A percentile compares a stretch with the other conserved stretches of the same genome.
These are phyloP conservation scores for Fusarium subglutinans DNA, from an alignment of 2,329 filamentous ascomycete genomes.

Conservation along the genomic window DNA sequence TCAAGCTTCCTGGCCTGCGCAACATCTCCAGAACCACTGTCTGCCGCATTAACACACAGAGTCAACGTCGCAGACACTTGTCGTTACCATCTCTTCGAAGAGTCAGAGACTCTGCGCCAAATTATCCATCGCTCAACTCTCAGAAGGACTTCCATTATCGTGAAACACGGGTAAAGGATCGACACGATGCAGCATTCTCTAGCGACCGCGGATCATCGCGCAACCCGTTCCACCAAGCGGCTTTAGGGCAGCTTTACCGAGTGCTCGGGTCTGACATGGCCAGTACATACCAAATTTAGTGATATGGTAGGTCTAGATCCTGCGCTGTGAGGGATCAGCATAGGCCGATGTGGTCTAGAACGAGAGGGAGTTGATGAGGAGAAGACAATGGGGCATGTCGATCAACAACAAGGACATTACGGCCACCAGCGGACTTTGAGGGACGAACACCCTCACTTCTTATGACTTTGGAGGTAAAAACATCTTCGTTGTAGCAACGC, in stretches of 20 bases:
- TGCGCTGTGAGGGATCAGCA: not conserved
- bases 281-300: not conserved
- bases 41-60: no score
- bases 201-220: not conserved
- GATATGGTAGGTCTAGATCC: not conserved
- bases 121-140: not conserved
- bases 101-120: accelerated
- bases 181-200: not conserved
- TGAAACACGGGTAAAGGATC: not conserved
- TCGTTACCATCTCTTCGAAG: not conserved
- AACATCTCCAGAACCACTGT: not conserved
- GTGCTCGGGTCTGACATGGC: not conserved
- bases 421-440: accelerated
- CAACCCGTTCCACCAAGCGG: not conserved
- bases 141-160: no score
- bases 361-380: not conserved
- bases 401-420: not conserved
- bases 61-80: not conserved
- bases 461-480: not conserved
- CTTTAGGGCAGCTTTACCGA: not conserved
- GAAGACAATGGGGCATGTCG: not conserved
- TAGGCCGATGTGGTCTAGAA: not conserved
- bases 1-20: not conserved
- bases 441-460: not conserved
- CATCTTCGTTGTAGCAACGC: not conserved